These are phyloP conservation scores for Aphanocladium album DNA, from an alignment of 2,329 filamentous ascomycete species.

Conservation along the genomic window DNA sequence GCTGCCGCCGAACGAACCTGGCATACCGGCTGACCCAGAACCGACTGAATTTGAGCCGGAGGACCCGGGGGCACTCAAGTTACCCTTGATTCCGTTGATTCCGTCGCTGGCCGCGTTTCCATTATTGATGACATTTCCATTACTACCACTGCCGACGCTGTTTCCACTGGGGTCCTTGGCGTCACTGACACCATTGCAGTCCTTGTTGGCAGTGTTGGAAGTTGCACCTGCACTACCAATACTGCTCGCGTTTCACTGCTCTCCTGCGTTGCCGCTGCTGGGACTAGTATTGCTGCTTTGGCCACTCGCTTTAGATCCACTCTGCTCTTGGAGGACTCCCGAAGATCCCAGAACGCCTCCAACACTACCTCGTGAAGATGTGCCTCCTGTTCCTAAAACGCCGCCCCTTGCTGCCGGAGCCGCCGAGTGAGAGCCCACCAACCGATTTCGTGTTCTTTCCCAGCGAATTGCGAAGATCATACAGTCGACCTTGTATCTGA, in stretches of 20 bases:
- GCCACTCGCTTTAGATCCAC: not conserved
- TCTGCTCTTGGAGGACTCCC: not conserved
- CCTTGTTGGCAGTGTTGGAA: too few relatives aligned
- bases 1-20: not conserved
- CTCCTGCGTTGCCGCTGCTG: too few relatives aligned
- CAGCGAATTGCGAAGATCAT: not conserved
- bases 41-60: not conserved
- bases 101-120: not conserved
- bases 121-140: not conserved
- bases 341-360: not conserved
- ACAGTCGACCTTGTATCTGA: not conserved
- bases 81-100: not conserved
- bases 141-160: too few relatives aligned
- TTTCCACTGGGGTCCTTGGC: too few relatives aligned
- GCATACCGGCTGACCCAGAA: not conserved
- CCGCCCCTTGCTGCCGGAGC: not conserved
- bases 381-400: not conserved
- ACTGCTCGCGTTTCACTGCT: too few relatives aligned
- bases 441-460: not conserved
- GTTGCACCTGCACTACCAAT: not conserved
- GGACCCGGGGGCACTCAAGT: not conserved
- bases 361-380: not conserved
- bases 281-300: too few relatives aligned
- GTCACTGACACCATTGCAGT: too few relatives aligned
- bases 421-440: not conserved